Evolutionary conservation across 2,329 filamentous ascomycete species (phyloP).

Genomic region (Aspergillus quadricinctus): DNA sequence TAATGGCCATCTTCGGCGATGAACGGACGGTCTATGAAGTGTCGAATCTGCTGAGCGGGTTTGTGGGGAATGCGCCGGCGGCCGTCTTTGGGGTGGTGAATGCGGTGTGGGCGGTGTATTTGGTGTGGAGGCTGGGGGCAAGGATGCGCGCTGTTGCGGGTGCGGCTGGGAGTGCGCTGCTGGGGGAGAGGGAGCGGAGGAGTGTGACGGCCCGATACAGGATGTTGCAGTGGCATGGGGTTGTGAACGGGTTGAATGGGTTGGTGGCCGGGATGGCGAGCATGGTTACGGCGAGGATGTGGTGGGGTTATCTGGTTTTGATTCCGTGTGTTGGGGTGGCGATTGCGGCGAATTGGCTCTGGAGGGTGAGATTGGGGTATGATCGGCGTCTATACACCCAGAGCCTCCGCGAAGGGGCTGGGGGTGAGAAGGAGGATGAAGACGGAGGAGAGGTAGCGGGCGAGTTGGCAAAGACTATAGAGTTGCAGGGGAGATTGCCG

Average conservation of each 20-base stretch:
- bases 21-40: constrained; percentile 40
- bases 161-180: constrained; percentile 15
- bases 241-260: constrained; percentile 44
- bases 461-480: not conserved
- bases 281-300: constrained; percentile 47
- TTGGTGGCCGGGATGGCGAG: constrained; percentile 48
- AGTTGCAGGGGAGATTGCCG: not conserved
- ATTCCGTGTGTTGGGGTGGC: constrained; percentile 48
- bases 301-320: constrained; percentile 52
- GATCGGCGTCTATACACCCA: constrained; percentile 28
- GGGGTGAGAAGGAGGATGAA: not conserved
- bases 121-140: constrained; percentile 37
- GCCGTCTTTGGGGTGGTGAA: constrained; percentile 50
- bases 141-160: constrained; percentile 12
- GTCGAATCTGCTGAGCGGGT: constrained; percentile 54
- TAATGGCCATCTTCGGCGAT: constrained; percentile 51
- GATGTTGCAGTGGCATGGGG: constrained; percentile 44
- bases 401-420: not conserved
- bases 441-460: not conserved
- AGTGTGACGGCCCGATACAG: constrained; percentile 36
- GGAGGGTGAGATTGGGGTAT: constrained; percentile 47
- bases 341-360: constrained; percentile 48
- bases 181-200: constrained; percentile 7
- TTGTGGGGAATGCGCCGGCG: constrained; percentile 51
- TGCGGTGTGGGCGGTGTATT: constrained; percentile 44